Base-by-base conservation (phyloP, 306 rosid species). In the Delonix regia region DNA sequence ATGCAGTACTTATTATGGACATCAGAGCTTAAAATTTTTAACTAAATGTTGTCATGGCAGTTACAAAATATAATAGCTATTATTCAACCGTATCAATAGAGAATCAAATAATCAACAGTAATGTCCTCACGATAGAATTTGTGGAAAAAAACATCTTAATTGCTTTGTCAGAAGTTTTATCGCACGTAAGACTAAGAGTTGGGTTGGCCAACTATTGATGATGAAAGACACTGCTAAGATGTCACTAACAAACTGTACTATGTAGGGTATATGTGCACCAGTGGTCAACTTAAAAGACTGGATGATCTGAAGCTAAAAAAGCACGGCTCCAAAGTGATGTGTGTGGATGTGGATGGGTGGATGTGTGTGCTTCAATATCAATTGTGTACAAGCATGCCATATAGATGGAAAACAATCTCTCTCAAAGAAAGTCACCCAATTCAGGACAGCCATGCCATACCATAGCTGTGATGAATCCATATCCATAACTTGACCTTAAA, bases 391-490 rank as follows among this genome's bases (percentile, higher is more conserved):
- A 69, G 66, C 65, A 73, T 15, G 49, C 28, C 33, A 9, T 38
- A 71, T 4, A 66, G 33, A 45, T 36, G 68, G 15, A 69, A 74
- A 27, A 69, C 25, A 8, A 42, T 49, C 19, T 28, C 15, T 51
- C 52, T 21, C 49, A 34, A 48, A 84, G 60, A 55, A 79, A 80
- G 73, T 80, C 78, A 76, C 68, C 63, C 55, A 65, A 38, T 51
- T 69, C n/a, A 56, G 18, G 42, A 53, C 48, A 78, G 63, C 73
- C 60, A 81, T 60, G 33, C 62, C 83, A 79, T 77, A 83, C 80
- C 86, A 71, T 81, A 52, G 75, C 82, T 57, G 61, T 42, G 72
- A 84, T 48, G 86, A 75, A 85, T 72, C 87, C 78, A 83, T 83
- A 75, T 70, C 62, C 84, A 67, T 85, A 69, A 82, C 71, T 78